Evolutionary conservation across 306 rosid genomes (phyloP).

Genomic region (Macrotyloma uniflorum): DNA sequence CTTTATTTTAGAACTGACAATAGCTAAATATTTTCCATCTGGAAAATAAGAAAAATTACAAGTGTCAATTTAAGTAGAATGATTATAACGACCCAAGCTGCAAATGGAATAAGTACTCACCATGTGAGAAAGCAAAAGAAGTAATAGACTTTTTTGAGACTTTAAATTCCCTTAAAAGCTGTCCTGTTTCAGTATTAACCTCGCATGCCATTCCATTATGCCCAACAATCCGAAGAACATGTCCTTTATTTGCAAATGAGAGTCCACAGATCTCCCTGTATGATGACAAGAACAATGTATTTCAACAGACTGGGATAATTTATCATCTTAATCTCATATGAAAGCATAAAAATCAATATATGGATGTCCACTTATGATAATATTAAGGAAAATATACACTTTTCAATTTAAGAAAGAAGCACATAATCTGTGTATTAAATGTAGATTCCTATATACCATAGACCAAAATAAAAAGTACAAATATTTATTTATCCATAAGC

Average conservation of each 20-base stretch:
- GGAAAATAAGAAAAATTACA: constrained; percentile 30
- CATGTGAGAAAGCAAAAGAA: constrained; percentile 54
- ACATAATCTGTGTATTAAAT: background rate
- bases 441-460: constrained; percentile 11
- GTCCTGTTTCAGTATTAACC: constrained; percentile 53
- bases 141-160: constrained; percentile 54
- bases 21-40: constrained; percentile 57
- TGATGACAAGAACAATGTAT: constrained; percentile 16
- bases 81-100: constrained; percentile 22
- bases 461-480: constrained; percentile 24
- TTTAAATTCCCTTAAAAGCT: constrained; percentile 46
- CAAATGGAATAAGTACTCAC: constrained; percentile 43
- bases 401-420: constrained; percentile 5
- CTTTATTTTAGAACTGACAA: constrained; percentile 48
- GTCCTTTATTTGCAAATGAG: constrained; percentile 50
- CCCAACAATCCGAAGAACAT: constrained; percentile 51
- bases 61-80: constrained; percentile 23
- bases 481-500: background rate
- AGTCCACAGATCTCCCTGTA: constrained; percentile 58
- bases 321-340: background rate
- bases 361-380: background rate
- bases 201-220: constrained; percentile 48
- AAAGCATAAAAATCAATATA: constrained; percentile 17
- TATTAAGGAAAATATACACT: background rate
- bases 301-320: background rate